Conservation (phyloP, 305 asterid species). For the Nicotiana rustica region DNA sequence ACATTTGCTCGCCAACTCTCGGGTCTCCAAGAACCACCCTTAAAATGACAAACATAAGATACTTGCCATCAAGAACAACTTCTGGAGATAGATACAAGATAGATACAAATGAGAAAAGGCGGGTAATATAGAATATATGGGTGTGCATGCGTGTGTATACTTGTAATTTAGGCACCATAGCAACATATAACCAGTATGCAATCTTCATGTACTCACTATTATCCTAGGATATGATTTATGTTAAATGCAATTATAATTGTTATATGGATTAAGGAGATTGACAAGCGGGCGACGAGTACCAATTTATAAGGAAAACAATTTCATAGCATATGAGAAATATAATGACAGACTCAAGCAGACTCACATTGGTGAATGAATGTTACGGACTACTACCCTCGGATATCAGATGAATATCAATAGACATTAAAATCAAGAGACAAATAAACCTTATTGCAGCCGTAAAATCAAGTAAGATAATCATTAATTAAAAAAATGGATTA, state of each 20-base stretch:
- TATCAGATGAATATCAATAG: neutral
- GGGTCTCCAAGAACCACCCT: slow-evolving; percentile 83
- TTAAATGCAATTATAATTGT: neutral
- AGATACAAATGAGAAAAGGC: too few species aligned
- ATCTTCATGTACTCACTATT: neutral
- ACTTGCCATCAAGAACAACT: slow-evolving; percentile 28
- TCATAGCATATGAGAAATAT: neutral
- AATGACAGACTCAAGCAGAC: slow-evolving; percentile 7
- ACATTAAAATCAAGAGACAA: neutral
- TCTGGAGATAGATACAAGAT: neutral
- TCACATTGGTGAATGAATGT: neutral
- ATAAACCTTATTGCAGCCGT: neutral
- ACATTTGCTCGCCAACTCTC: slow-evolving; percentile 72
- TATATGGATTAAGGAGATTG: neutral
- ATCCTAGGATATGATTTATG: neutral
- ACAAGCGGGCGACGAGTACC: neutral
- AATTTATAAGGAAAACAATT: neutral
- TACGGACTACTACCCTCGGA: neutral
- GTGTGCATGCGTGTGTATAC: too few species aligned
- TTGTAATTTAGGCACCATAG: slow-evolving; percentile 5
- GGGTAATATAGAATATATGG: too few species aligned
- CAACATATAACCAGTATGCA: neutral
- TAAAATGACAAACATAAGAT: slow-evolving; percentile 26
- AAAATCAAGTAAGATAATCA: neutral
- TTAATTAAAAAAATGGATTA: neutral